phyloP scores from a whole-genome alignment of 148 eudicot genomes.

The Fagopyrum homotropicum region DNA sequence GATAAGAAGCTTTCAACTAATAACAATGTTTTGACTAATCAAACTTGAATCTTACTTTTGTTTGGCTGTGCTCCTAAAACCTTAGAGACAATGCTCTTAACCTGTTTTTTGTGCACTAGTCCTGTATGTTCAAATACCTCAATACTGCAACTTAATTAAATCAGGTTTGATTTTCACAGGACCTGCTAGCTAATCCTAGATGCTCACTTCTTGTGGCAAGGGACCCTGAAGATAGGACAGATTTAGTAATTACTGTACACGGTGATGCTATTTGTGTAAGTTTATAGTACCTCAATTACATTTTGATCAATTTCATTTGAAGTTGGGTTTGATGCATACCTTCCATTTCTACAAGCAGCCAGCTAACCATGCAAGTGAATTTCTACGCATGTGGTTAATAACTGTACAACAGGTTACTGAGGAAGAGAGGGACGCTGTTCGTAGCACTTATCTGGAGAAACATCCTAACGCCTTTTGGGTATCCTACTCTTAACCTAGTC shows the following conservation, averaged over 20 bases:
- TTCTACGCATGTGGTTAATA: not conserved
- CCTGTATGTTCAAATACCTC: not conserved
- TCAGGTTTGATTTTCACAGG: constrained; percentile 42
- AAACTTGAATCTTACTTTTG: not conserved
- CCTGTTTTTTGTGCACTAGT: not conserved
- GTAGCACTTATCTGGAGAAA: constrained; percentile 68
- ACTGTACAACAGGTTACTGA: constrained; percentile 47
- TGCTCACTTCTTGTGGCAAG: constrained; percentile 91
- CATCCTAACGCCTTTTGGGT: constrained; percentile 98
- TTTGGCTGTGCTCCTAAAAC: not conserved
- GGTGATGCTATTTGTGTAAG: constrained; percentile 92
- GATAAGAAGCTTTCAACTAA: not conserved
- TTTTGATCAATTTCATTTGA: not conserved
- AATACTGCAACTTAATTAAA: constrained; percentile 1
- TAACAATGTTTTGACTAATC: not conserved
- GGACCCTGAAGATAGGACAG: constrained; percentile 96
- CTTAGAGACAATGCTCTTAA: not conserved
- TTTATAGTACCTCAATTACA: not conserved
- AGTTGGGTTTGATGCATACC: not conserved
- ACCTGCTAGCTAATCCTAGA: constrained; percentile 65
- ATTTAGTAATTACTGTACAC: constrained; percentile 74
- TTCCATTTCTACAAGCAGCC: not conserved
- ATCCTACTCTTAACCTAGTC: constrained; percentile 15
- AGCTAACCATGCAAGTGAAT: not conserved
- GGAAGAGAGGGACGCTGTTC: constrained; percentile 48